Percentiles rank a stretch among this genome's conserved stretches.
Evolutionary conservation across 257 asterid genomes (phyloP).

Genomic region (Forsythia suspensa): DNA sequence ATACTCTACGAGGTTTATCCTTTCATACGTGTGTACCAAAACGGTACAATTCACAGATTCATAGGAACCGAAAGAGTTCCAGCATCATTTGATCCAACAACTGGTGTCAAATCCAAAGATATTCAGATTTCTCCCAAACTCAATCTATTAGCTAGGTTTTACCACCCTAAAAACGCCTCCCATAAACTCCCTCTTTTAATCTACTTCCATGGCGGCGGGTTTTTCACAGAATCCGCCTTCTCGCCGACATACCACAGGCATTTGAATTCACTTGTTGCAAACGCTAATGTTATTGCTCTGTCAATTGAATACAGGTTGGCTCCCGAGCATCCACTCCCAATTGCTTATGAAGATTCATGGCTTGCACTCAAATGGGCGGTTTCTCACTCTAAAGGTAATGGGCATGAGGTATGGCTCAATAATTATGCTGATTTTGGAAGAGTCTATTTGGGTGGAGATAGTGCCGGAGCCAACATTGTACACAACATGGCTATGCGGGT

Average conservation of each 20-base stretch:
- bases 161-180: slow-evolving; percentile 35
- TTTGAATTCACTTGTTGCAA: slow-evolving; percentile 32
- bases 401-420: slow-evolving; percentile 42
- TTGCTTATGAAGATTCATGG: slow-evolving; percentile 63
- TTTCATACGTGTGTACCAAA: slow-evolving; percentile 27
- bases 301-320: slow-evolving; percentile 62
- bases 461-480: slow-evolving; percentile 57
- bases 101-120: slow-evolving; percentile 56
- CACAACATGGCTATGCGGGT: slow-evolving; percentile 40
- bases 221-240: slow-evolving; percentile 42
- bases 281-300: slow-evolving; percentile 39
- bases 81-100: slow-evolving; percentile 38
- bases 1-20: slow-evolving; percentile 34
- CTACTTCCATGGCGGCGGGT: slow-evolving; percentile 65
- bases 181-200: slow-evolving; percentile 47
- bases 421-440: slow-evolving; percentile 40
- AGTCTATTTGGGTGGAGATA: slow-evolving; percentile 56
- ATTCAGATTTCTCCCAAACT: slow-evolving; percentile 26
- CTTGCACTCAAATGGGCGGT: slow-evolving; percentile 46
- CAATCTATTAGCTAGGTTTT: slow-evolving; percentile 44
- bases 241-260: slow-evolving; percentile 31
- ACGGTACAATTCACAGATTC: slow-evolving; percentile 46
- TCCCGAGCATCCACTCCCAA: slow-evolving; percentile 56
- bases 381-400: slow-evolving; percentile 29
- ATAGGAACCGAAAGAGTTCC: slow-evolving; percentile 16